Conservation (phyloP, 768 basidiomycete species). For the Cystobasidium onofrii region DNA sequence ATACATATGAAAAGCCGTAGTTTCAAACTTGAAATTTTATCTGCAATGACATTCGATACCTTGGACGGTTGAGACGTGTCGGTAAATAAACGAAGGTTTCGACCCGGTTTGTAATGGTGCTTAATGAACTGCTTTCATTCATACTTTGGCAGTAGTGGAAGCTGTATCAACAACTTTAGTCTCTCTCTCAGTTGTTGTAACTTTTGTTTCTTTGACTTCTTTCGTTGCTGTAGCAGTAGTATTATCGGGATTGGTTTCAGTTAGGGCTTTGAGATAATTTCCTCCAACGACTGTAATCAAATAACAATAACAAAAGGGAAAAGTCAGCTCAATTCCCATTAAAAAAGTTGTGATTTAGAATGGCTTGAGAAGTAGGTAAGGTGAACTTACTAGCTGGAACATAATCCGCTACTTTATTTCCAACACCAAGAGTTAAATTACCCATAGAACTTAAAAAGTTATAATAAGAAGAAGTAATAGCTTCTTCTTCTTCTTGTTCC, state of each 20-base stretch:
- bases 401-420: conserved; percentile 25
- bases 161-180: neutral
- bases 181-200: neutral
- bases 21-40: too few relatives aligned
- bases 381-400: conserved; percentile 6
- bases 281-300: neutral
- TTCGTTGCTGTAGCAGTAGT: neutral
- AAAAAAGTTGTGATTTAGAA: too few relatives aligned
- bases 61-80: too few relatives aligned
- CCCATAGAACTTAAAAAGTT: neutral
- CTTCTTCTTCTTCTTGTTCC: conserved; percentile 23
- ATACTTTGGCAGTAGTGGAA: neutral
- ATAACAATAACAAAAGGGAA: neutral
- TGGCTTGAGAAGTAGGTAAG: too few relatives aligned
- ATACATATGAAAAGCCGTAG: too few relatives aligned
- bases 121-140: too few relatives aligned
- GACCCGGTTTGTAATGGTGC: too few relatives aligned
- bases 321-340: too few relatives aligned
- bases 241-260: neutral
- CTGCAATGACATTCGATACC: too few relatives aligned
- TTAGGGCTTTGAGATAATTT: neutral
- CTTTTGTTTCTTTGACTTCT: neutral
- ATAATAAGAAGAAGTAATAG: neutral
- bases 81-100: too few relatives aligned
- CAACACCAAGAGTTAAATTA: neutral